phyloP scores from a whole-genome alignment of 73 alveolate species.

The Urostyla sp. region DNA sequence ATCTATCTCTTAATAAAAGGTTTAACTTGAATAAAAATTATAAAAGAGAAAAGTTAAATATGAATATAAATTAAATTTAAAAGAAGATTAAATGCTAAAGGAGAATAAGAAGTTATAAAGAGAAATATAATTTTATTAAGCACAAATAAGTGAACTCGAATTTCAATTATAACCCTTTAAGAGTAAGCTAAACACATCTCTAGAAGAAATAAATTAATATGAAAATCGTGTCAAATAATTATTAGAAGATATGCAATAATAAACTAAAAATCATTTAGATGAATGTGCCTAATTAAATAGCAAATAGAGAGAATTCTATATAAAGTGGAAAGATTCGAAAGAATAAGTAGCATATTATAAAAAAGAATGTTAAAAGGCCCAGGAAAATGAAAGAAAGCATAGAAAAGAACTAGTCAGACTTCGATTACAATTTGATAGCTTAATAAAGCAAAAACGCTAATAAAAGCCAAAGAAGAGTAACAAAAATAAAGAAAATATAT shows the following conservation, averaged over 20 bases:
- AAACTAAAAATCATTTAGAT: conserved; percentile 24
- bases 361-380: conserved; percentile 12
- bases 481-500: neutral
- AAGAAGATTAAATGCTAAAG: no score
- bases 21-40: neutral
- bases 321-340: conserved; percentile 10
- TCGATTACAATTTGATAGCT: neutral
- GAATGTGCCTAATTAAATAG: conserved; percentile 10
- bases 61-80: conserved; percentile 1
- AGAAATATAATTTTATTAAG: conserved; percentile 5
- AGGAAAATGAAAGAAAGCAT: conserved; percentile 27
- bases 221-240: conserved; percentile 29
- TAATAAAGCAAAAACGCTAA: neutral
- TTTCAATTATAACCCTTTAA: conserved; percentile 22
- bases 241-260: neutral
- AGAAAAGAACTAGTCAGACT: conserved; percentile 35
- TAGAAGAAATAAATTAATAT: conserved; percentile 1
- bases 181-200: neutral
- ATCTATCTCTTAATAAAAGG: neutral
- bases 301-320: conserved; percentile 7
- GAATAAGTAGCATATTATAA: conserved; percentile 19
- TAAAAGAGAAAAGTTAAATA: conserved; percentile 6
- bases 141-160: conserved; percentile 24
- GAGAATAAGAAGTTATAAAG: conserved; percentile 10
- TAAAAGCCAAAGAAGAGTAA: neutral